Percentiles rank a stretch among this genome's conserved stretches.
Evolutionary conservation across 176 grass and related monocot genomes (phyloP).

Genomic region (barley (Hordeum vulgare)): MorexV3_pseudomolecules_assembly NC_058519.1:627299729-627300228

Average conservation of each 20-base stretch:
- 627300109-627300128: neutral
- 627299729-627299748: neutral
- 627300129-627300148: neutral
- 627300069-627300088: conserved; percentile 89
- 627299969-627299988: neutral
- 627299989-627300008: conserved; percentile 82
- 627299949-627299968: neutral
- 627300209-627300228: neutral
- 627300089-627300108: conserved; percentile 49
- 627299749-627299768: neutral
- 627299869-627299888: conserved; percentile 97
- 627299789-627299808: neutral
- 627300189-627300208: neutral
- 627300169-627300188: neutral
- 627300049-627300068: conserved; percentile 98
- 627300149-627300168: neutral
- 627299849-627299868: conserved; percentile 98
- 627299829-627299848: conserved; percentile 71
- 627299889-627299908: conserved; percentile 97
- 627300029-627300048: conserved; percentile 94
- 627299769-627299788: neutral
- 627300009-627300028: conserved; percentile 89
- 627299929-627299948: conserved; percentile 9
- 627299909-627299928: conserved; percentile 73
- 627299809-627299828: neutral